These are phyloP conservation scores for Barnettozyma vustinii DNA, from an alignment of 805 yeast genomes.

Conservation along the genomic window DNA sequence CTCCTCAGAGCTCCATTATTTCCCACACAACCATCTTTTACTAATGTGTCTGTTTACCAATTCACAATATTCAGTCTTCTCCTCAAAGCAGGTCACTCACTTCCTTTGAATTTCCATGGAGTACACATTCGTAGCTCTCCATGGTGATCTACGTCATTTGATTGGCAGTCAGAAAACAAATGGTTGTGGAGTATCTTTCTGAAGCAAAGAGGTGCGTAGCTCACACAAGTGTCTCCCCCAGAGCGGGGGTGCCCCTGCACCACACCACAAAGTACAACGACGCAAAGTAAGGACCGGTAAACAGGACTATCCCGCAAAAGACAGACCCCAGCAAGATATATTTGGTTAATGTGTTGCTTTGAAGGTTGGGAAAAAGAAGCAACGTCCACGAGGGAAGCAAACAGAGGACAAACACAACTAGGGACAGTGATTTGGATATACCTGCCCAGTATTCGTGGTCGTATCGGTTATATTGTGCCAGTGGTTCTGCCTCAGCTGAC, in stretches of 20 bases:
- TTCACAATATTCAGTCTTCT: too few relatives aligned
- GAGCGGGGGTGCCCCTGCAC: constrained; percentile 3
- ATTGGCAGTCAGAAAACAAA: background rate
- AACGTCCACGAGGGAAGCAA: constrained; percentile 1
- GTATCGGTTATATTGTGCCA: constrained; percentile 1
- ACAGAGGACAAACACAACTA: constrained; percentile 1
- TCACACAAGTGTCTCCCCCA: constrained; percentile 2
- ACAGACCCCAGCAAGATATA: constrained; percentile 2
- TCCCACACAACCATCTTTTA: too few relatives aligned
- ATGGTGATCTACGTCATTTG: too few relatives aligned
- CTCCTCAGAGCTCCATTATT: too few relatives aligned
- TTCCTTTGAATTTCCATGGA: too few relatives aligned
- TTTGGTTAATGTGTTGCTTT: constrained; percentile 1
- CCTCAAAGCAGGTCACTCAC: too few relatives aligned
- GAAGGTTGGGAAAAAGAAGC: constrained; percentile 2
- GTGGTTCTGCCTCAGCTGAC: constrained; percentile 2
- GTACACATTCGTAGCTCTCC: too few relatives aligned
- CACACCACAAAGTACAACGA: background rate
- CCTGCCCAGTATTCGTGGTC: constrained; percentile 1
- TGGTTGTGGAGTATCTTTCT: constrained; percentile 1
- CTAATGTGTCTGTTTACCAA: too few relatives aligned
- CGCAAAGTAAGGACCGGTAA: constrained; percentile 1
- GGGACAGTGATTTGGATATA: constrained; percentile 3
- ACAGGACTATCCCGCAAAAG: constrained; percentile 1
- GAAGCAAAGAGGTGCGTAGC: constrained; percentile 2